phyloP scores from a whole-genome alignment of 2,329 filamentous ascomycete species.

The Colletotrichum tropicicola region DNA sequence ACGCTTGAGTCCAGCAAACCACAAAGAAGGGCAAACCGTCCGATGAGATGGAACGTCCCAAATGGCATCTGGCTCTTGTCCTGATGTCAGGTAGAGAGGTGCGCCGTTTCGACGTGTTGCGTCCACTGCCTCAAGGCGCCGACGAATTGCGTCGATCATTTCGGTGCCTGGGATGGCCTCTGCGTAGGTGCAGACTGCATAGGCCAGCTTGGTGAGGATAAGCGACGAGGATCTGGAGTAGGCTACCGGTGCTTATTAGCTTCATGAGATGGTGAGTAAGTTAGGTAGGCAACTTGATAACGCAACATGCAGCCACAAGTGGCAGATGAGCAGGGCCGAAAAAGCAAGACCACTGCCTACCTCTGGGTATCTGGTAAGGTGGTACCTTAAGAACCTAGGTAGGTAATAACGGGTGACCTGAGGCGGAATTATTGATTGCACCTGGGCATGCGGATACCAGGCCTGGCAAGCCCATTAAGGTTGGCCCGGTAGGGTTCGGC shows the following conservation, averaged over 20 bases:
- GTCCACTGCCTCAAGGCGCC: slow-evolving; percentile 14
- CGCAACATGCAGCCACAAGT: too few relatives aligned
- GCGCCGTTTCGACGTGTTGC: slow-evolving; percentile 19
- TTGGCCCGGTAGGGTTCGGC: not conserved
- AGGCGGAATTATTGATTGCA: too few relatives aligned
- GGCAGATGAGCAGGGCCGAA: too few relatives aligned
- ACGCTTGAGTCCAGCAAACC: not conserved
- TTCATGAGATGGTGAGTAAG: too few relatives aligned
- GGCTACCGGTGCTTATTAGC: not conserved
- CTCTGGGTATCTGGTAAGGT: too few relatives aligned
- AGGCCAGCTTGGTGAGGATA: too few relatives aligned
- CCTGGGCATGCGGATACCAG: not conserved
- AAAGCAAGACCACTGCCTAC: too few relatives aligned
- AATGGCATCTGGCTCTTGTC: not conserved
- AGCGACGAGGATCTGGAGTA: not conserved
- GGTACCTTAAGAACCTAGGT: too few relatives aligned
- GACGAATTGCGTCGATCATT: slow-evolving; percentile 1
- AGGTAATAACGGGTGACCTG: too few relatives aligned
- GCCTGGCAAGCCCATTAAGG: not conserved
- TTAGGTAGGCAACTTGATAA: too few relatives aligned
- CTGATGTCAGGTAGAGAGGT: not conserved
- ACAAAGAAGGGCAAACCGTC: slow-evolving; percentile 7
- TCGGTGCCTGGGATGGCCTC: not conserved
- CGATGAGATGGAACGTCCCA: not conserved
- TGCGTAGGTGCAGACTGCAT: too few relatives aligned